These are phyloP conservation scores for Colletotrichum euphorbiae DNA, from an alignment of 2,329 filamentous ascomycete species.

Conservation along the genomic window DNA sequence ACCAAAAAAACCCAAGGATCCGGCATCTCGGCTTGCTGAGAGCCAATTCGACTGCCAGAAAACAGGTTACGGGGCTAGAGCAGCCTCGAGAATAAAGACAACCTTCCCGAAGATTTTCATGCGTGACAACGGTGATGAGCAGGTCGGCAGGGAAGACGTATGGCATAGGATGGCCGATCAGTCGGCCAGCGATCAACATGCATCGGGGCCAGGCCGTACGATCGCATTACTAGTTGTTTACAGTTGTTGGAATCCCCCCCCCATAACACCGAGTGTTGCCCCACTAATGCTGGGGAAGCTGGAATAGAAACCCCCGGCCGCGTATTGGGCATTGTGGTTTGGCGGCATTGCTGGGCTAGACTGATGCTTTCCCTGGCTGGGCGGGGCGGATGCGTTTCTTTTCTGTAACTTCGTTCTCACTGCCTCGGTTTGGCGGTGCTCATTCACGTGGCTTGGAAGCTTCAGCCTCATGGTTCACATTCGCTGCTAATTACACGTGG, in stretches of 20 bases:
- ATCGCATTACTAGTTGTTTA: constrained; percentile 7
- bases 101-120: constrained; percentile 14
- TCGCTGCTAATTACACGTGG: constrained; percentile 13
- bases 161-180: neutral
- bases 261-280: neutral
- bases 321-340: constrained; percentile 11
- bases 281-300: constrained; percentile 3
- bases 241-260: constrained; percentile 3
- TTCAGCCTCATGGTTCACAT: neutral
- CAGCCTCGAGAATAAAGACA: constrained; percentile 6
- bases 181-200: constrained; percentile 1
- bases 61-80: neutral
- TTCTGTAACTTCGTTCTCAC: constrained; percentile 14
- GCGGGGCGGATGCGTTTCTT: constrained; percentile 24
- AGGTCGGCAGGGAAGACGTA: neutral
- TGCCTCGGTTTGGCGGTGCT: constrained; percentile 20
- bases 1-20: neutral
- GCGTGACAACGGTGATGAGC: constrained; percentile 5
- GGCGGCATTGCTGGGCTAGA: neutral
- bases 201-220: neutral
- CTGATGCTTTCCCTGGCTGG: constrained; percentile 16
- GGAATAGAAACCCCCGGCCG: neutral
- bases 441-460: constrained; percentile 16
- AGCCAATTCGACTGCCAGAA: neutral
- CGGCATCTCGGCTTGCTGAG: constrained; percentile 8